These are phyloP conservation scores for Candida silvatica DNA, from an alignment of 805 yeast species.

Conservation along the genomic window DNA sequence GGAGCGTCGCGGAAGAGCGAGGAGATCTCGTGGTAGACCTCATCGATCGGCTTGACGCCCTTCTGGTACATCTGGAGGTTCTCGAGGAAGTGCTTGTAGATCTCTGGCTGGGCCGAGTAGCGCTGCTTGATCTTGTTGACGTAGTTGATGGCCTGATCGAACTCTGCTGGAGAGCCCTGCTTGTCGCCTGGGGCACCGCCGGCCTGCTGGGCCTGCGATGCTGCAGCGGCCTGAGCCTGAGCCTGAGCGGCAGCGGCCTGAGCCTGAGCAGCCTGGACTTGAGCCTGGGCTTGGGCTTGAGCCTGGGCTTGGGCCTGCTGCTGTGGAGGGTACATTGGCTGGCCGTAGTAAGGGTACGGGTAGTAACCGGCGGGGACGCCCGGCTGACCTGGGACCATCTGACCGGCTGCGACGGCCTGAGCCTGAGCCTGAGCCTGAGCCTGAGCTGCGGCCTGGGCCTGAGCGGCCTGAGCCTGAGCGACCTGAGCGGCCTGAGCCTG, in stretches of 20 bases:
- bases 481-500: constrained; percentile 17
- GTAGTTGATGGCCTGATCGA: constrained; percentile 93
- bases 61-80: constrained; percentile 94
- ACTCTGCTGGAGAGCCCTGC: constrained; percentile 71
- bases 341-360: not conserved
- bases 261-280: not conserved
- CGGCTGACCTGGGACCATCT: too few species aligned
- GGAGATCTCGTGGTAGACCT: constrained; percentile 91
- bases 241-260: constrained; percentile 1
- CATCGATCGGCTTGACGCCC: constrained; percentile 91
- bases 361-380: too few species aligned
- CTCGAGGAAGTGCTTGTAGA: constrained; percentile 89
- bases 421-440: constrained; percentile 7
- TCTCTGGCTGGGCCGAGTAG: constrained; percentile 89
- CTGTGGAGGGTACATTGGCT: not conserved
- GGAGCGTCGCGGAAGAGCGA: constrained; percentile 87
- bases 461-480: constrained; percentile 7
- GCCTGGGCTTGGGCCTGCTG: too few species aligned
- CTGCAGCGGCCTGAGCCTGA: constrained; percentile 6
- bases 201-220: too few species aligned
- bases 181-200: too few species aligned
- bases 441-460: constrained; percentile 4
- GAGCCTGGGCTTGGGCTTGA: not conserved
- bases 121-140: constrained; percentile 95
- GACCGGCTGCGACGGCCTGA: constrained; percentile 15